A percentile compares a stretch with the other conserved stretches of the same genome.
phyloP scores from a whole-genome alignment of 139 green algal genomes.

The Pleodorina starrii region DNA sequence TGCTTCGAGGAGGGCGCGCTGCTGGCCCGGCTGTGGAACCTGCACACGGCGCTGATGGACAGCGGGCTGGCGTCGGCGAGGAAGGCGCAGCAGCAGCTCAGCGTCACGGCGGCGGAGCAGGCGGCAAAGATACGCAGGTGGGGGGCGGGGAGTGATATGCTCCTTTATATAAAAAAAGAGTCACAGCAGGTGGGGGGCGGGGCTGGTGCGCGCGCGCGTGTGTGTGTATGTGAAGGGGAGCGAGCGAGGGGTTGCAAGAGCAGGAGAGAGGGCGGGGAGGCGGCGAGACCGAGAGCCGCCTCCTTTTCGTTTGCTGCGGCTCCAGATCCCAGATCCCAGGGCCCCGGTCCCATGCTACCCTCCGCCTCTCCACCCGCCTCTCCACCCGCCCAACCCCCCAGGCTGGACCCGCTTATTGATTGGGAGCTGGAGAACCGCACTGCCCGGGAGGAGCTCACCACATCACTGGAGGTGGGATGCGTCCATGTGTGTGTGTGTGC shows the following conservation, averaged over 20 bases:
- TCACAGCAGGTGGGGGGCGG: no score
- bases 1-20: constrained; percentile 65
- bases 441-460: background rate
- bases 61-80: constrained; percentile 19
- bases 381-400: no score
- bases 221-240: background rate
- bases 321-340: no score
- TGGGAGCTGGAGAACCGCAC: constrained; percentile 52
- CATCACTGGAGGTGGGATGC: background rate
- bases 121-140: constrained; percentile 43
- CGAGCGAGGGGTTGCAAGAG: no score
- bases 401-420: constrained; percentile 57
- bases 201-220: no score
- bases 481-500: no score
- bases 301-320: no score
- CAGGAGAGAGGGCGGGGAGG: no score
- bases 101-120: background rate
- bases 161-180: no score
- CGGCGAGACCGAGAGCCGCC: no score
- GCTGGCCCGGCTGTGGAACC: constrained; percentile 63
- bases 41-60: constrained; percentile 60
- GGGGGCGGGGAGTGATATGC: background rate
- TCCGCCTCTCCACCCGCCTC: no score
- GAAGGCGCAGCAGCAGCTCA: background rate
- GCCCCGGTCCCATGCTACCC: no score